Conservation (phyloP, 2,329 filamentous ascomycete genomes). For the Fusarium nygamai region DNA sequence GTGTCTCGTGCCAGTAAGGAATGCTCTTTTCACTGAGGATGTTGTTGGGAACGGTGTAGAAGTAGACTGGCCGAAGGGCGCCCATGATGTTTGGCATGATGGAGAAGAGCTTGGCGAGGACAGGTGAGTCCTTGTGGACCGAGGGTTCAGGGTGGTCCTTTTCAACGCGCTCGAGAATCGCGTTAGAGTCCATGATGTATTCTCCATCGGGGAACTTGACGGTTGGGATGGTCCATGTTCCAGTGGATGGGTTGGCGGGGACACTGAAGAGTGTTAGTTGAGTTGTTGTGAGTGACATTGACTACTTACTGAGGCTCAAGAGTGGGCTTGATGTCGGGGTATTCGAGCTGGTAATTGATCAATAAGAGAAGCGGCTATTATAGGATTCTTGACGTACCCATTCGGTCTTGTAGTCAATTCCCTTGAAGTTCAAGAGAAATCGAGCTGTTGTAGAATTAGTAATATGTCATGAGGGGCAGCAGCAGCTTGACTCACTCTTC, state of each 20-base stretch:
- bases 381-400: conserved; percentile 55
- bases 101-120: conserved; percentile 56
- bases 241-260: conserved; percentile 31
- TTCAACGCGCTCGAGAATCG: conserved; percentile 70
- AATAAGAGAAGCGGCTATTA: neutral
- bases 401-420: conserved; percentile 72
- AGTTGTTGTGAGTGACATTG: neutral
- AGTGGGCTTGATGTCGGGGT: conserved; percentile 69
- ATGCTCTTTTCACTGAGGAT: conserved; percentile 62
- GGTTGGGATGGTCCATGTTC: conserved; percentile 56
- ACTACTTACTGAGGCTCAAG: conserved; percentile 62
- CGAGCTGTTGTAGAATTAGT: conserved; percentile 59
- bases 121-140: conserved; percentile 65
- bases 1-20: conserved; percentile 66
- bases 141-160: conserved; percentile 65
- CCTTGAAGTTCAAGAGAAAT: conserved; percentile 74
- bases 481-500: conserved; percentile 63
- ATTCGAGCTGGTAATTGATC: conserved; percentile 59
- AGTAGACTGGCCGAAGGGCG: conserved; percentile 52
- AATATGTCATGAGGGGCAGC: neutral
- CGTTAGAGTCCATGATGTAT: conserved; percentile 71
- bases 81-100: conserved; percentile 48
- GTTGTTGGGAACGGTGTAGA: conserved; percentile 58
- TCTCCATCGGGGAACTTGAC: conserved; percentile 64
- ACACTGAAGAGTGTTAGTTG: conserved; percentile 23